phyloP scores from a whole-genome alignment of 148 eudicot genomes.

The Chenopodium album region DNA sequence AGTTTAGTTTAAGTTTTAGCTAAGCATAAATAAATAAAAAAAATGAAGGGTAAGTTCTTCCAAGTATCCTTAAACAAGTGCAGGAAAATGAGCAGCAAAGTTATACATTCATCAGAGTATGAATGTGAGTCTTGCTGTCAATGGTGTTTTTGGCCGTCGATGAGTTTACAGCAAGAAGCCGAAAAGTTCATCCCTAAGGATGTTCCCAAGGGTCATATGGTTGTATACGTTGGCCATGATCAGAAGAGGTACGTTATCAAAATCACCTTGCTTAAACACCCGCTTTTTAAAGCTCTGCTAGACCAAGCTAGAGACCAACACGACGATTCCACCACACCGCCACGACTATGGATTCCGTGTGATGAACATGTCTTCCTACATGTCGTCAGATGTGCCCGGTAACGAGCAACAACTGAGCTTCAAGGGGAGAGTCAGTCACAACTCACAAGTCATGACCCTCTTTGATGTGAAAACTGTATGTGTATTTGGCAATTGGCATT shows the following conservation, averaged over 20 bases:
- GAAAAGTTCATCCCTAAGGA: conserved; percentile 65
- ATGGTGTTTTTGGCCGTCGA: conserved; percentile 27
- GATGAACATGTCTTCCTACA: conserved; percentile 63
- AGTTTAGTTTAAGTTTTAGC: no score
- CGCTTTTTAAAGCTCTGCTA: conserved; percentile 66
- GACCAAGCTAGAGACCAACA: conserved; percentile 80
- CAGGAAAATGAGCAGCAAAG: conserved; percentile 23
- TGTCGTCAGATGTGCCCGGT: conserved; percentile 59
- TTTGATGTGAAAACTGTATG: not conserved
- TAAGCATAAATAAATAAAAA: not conserved
- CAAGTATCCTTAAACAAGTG: conserved; percentile 36
- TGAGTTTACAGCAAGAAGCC: conserved; percentile 2
- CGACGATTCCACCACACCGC: conserved; percentile 48
- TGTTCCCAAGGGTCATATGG: conserved; percentile 93
- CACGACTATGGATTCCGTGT: conserved; percentile 79
- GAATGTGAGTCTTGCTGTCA: conserved; percentile 26
- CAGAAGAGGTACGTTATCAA: conserved; percentile 71
- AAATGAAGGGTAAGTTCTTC: conserved; percentile 26
- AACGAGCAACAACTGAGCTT: conserved; percentile 21
- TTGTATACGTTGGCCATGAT: conserved; percentile 71
- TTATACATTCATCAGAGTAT: conserved; percentile 10
- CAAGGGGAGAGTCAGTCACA: not conserved
- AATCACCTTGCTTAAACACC: conserved; percentile 60
- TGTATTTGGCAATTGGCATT: conserved; percentile 14
- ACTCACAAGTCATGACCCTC: conserved; percentile 8